Conservation (phyloP, 257 asterid genomes). For the Nicotiana tabacum region DNA sequence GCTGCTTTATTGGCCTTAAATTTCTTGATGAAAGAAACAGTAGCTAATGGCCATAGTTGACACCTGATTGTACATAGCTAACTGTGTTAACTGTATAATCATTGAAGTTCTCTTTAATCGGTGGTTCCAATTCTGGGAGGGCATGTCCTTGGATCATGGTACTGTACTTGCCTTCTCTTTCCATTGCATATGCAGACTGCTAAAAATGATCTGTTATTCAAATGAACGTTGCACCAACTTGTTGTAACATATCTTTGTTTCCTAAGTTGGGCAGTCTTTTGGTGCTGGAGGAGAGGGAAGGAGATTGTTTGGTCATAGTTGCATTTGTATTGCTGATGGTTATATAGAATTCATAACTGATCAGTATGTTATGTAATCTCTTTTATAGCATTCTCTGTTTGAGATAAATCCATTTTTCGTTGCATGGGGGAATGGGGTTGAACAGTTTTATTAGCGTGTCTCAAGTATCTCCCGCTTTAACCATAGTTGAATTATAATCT, state of each 20-base stretch:
- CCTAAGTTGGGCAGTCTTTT: neutral
- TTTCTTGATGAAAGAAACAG: conserved; percentile 45
- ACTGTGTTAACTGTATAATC: neutral
- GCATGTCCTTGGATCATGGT: neutral
- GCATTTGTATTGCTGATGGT: neutral
- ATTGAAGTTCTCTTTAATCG: neutral
- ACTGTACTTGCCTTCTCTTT: neutral
- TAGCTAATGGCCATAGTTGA: conserved; percentile 46
- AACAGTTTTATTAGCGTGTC: neutral
- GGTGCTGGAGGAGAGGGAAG: neutral
- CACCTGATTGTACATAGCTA: neutral
- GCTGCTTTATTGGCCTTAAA: conserved; percentile 86
- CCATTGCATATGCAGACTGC: neutral
- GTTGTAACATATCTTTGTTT: conserved; percentile 1
- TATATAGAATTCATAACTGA: neutral
- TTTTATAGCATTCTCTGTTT: neutral
- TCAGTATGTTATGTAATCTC: neutral
- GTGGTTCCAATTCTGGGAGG: neutral
- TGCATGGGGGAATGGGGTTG: neutral
- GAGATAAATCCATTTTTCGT: neutral
- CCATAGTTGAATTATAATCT: no score
- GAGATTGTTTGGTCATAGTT: neutral
- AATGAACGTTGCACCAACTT: neutral
- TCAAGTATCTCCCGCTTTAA: no score
- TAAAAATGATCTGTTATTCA: neutral